Conservation (phyloP, 164 flowering plant species). For the Macadamia integrifolia region DNA sequence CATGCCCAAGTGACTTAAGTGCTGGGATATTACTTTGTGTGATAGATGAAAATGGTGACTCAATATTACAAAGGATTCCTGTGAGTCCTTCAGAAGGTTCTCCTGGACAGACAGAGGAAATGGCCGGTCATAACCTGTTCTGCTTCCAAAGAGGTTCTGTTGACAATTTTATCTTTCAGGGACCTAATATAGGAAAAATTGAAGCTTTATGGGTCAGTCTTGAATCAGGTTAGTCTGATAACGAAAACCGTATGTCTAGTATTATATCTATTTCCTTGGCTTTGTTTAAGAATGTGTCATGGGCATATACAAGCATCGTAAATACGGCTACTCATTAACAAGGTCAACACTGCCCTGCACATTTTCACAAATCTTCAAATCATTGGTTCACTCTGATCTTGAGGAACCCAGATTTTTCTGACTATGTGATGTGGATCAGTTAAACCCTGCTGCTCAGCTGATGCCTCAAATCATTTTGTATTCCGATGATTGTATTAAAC, state of each 20-base stretch:
- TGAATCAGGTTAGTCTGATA: constrained; percentile 61
- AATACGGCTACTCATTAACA: neutral
- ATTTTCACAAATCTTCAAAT: too few relatives aligned
- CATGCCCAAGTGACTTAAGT: constrained; percentile 48
- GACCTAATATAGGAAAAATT: constrained; percentile 55
- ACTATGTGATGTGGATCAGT: too few relatives aligned
- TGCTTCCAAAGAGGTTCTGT: constrained; percentile 66
- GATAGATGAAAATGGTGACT: constrained; percentile 64
- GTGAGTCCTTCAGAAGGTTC: constrained; percentile 17
- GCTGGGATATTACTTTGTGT: constrained; percentile 69
- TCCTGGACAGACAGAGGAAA: constrained; percentile 15
- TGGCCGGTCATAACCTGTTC: constrained; percentile 18
- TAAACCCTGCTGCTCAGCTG: too few relatives aligned
- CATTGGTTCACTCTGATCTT: too few relatives aligned
- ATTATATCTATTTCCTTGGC: neutral
- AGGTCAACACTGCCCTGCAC: neutral
- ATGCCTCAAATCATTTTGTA: too few relatives aligned
- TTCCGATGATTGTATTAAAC: too few relatives aligned
- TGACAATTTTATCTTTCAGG: constrained; percentile 62
- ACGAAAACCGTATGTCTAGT: neutral
- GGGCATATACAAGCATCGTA: neutral
- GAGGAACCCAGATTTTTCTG: too few relatives aligned
- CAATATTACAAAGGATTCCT: constrained; percentile 67
- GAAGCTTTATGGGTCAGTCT: constrained; percentile 74
- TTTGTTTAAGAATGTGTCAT: neutral